Evolutionary conservation across 1,139 yeast genomes (phyloP).

Genomic region (Diutina neorugosa): DNA sequence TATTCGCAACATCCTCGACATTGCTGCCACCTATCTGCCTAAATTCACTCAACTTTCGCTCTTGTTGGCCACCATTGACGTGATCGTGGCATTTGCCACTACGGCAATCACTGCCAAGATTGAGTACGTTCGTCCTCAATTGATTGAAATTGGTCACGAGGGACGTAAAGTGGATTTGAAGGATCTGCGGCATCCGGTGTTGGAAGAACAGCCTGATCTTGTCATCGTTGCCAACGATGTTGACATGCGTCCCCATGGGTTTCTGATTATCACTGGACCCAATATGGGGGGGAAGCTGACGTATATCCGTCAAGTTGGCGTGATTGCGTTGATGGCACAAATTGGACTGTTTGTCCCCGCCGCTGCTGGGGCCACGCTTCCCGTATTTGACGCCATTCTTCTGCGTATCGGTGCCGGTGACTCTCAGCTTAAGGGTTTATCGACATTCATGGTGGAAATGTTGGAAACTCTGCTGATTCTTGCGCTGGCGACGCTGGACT

Average conservation of each 20-base stretch:
- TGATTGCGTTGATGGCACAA: conserved; percentile 80
- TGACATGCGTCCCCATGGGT: conserved; percentile 25
- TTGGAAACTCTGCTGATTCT: conserved; percentile 87
- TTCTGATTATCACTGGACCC: conserved; percentile 87
- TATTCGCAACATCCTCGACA: conserved; percentile 69
- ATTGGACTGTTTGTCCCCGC: conserved; percentile 84
- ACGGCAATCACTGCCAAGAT: conserved; percentile 75
- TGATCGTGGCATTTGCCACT: conserved; percentile 74
- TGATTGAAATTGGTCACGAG: conserved; percentile 36
- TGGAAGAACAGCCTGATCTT: conserved; percentile 84
- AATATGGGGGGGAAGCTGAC: conserved; percentile 99
- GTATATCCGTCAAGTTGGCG: conserved; percentile 85
- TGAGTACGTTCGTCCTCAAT: conserved; percentile 63
- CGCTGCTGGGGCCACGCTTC: conserved; percentile 44
- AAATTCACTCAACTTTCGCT: conserved; percentile 58
- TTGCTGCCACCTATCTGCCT: conserved; percentile 70
- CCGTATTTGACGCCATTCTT: conserved; percentile 79
- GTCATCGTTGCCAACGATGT: conserved; percentile 84
- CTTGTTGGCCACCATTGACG: conserved; percentile 67
- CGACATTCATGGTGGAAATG: conserved; percentile 98
- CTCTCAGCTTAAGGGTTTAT: conserved; percentile 90
- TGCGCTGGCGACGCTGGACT: conserved; percentile 72
- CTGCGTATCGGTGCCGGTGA: conserved; percentile 99
- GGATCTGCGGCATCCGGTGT: conserved; percentile 85
- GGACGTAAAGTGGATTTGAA: conserved; percentile 44